Base-by-base conservation (phyloP, 306 rosid species). In the barrel medic (Medicago truncatula) region DNA sequence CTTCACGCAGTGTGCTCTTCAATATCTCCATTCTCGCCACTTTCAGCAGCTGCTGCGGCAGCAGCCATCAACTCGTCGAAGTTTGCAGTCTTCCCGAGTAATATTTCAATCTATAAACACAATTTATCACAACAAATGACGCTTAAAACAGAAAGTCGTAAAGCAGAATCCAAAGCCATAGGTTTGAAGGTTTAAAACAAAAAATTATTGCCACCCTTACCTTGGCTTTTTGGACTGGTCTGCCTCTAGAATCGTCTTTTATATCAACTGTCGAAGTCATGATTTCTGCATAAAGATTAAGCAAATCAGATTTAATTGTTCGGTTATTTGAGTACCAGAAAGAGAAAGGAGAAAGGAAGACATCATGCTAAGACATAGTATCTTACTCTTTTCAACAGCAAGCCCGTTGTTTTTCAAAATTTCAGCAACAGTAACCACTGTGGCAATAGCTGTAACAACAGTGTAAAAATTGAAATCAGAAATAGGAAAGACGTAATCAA, bases 1-100 rank as follows among this genome's bases (percentile, higher is more conserved):
- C 70, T 71, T 78, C 76, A 85, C 20, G 82, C 75, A 1, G 80
- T 78, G 75, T 85, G 83, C 58, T 87, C 90, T 56, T 87, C 93
- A 47, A 71, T 31, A 1, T 90, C 90, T 65, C 86, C 86, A 73
- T 79, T 85, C 80, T 77, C 83, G 60, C 73, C 88, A 39, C 84
- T 91, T 72, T 87, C 88, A 0, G 83, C 68, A 40, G 89, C 63
- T 1, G 90, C 75, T 1, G 63, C 53, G 1, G 87, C 91, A 1
- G 90, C 94, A 0, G 90, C 88, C 96, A 91, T 89, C 79, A 88
- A 68, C 80, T 87, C 91, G n/a, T 91, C 96, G 21, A 91, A 91
- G 75, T 89, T 87, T 74, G 84, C 90, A 0, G 94, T 87, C 86
- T 89, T 91, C 62, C 87, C 92, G 3, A 91, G 89, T 64, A 89